Evolutionary conservation across 225 moss, liverwort and hornwort genomes (phyloP).

Genomic region (Physcomitrellopsis africana): DNA sequence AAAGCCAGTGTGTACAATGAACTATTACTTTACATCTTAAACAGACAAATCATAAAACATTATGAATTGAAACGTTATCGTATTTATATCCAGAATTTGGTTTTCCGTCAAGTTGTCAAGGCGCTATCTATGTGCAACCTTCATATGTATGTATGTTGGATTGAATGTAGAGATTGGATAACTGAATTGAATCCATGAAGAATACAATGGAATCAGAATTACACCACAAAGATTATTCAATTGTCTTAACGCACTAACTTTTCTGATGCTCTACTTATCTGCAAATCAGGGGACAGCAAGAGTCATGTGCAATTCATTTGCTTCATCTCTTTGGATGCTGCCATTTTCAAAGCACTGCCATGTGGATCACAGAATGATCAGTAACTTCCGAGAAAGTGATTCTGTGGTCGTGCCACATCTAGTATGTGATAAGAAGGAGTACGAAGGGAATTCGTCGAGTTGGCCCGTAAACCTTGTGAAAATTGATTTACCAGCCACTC

Average conservation of each 20-base stretch:
- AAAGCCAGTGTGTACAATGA: not conserved
- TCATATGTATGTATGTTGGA: conserved; percentile 6
- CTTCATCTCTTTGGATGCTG: conserved; percentile 80
- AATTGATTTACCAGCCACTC: conserved; percentile 71
- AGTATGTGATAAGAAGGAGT: conserved; percentile 68
- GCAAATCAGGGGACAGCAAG: conserved; percentile 79
- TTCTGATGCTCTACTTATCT: not conserved
- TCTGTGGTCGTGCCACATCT: conserved; percentile 46
- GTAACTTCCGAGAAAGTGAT: conserved; percentile 51
- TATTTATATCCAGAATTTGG: not conserved
- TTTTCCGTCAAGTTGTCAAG: conserved; percentile 14
- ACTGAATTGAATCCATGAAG: not conserved
- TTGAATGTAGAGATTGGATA: conserved; percentile 12
- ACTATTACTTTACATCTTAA: too few species aligned
- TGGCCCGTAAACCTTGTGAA: conserved; percentile 87
- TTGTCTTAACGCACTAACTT: conserved; percentile 16
- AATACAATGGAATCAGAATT: conserved; percentile 3
- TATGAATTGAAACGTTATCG: too few species aligned
- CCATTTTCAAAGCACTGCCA: conserved; percentile 88
- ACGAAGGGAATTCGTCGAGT: conserved; percentile 55
- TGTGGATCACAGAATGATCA: conserved; percentile 60
- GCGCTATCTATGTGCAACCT: not conserved
- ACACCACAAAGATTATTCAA: not conserved
- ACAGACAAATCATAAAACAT: too few species aligned
- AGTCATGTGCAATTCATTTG: conserved; percentile 83